A percentile compares a stretch with the other conserved stretches of the same genome.
Conservation (phyloP, 768 basidiomycete genomes). For the Pleurotus tuber-regium region DNA sequence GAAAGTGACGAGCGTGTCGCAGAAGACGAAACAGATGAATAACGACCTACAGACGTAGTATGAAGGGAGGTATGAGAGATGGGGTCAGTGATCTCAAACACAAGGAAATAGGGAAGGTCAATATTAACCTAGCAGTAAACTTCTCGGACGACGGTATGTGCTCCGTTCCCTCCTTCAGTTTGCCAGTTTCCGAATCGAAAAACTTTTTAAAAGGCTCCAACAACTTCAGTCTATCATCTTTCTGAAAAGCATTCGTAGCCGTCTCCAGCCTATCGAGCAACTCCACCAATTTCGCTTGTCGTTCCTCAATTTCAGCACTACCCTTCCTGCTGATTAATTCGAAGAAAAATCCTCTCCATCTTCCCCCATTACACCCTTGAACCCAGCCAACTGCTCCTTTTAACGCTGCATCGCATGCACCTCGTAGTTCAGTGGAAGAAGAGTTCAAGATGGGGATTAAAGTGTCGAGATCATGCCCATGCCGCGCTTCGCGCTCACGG, state of each 20-base stretch:
- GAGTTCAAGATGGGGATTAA: slow-evolving; percentile 39
- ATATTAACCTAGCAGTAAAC: slow-evolving; percentile 37
- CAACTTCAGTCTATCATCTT: slow-evolving; percentile 32
- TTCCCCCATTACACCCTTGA: slow-evolving; percentile 29
- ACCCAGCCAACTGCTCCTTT: slow-evolving; percentile 30
- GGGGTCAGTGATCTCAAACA: no score
- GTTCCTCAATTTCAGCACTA: slow-evolving; percentile 16
- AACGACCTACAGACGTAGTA: slow-evolving; percentile 31
- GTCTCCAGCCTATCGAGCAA: slow-evolving; percentile 22
- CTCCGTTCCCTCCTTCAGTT: slow-evolving; percentile 19
- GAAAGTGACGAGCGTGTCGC: slow-evolving; percentile 39
- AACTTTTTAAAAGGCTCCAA: slow-evolving; percentile 40
- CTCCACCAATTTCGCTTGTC: slow-evolving; percentile 25
- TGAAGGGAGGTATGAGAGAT: neutral
- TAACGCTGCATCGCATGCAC: slow-evolving; percentile 26
- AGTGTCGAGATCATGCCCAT: slow-evolving; percentile 40
- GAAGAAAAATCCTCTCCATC: slow-evolving; percentile 32
- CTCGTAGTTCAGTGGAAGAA: slow-evolving; percentile 33
- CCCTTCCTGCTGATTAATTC: slow-evolving; percentile 13
- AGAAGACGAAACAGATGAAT: slow-evolving; percentile 45
- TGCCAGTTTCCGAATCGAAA: slow-evolving; percentile 35
- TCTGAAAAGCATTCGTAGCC: slow-evolving; percentile 30
- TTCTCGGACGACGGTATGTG: slow-evolving; percentile 22
- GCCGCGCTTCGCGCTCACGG: slow-evolving; percentile 30
- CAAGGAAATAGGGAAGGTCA: neutral